phyloP scores from a whole-genome alignment of 2,329 filamentous ascomycete species.

The Colletotrichum orchidophilum region DNA sequence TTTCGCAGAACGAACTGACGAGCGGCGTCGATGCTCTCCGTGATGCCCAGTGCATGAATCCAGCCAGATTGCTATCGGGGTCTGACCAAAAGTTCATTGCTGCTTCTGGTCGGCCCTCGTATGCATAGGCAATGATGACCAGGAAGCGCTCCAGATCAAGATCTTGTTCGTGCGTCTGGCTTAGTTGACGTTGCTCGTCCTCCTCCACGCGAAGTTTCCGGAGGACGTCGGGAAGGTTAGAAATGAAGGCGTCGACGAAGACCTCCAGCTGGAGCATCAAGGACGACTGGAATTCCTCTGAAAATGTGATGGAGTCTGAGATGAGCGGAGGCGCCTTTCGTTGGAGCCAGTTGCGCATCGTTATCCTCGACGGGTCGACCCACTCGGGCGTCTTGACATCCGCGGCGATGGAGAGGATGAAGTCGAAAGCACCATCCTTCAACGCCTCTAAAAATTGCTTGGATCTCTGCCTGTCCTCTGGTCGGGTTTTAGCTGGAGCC shows the following conservation, averaged over 20 bases:
- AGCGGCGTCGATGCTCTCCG: slow-evolving; percentile 94
- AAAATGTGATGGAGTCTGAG: slow-evolving; percentile 74
- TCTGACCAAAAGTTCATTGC: slow-evolving; percentile 93
- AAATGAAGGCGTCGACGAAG: slow-evolving; percentile 92
- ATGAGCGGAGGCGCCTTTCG: slow-evolving; percentile 78
- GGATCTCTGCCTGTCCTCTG: slow-evolving; percentile 76
- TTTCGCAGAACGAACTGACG: slow-evolving; percentile 95
- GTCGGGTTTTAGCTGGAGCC: slow-evolving; percentile 37
- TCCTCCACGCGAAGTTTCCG: slow-evolving; percentile 87
- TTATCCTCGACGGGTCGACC: slow-evolving; percentile 86
- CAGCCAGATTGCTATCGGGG: slow-evolving; percentile 90
- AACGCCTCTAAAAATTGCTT: slow-evolving; percentile 80
- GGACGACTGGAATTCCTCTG: slow-evolving; percentile 74
- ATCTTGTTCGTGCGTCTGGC: slow-evolving; percentile 72
- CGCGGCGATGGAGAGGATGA: slow-evolving; percentile 84
- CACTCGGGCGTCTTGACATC: slow-evolving; percentile 84
- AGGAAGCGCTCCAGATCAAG: slow-evolving; percentile 89
- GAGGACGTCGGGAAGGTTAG: slow-evolving; percentile 92
- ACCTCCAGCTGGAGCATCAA: slow-evolving; percentile 85
- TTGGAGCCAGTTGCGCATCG: slow-evolving; percentile 84
- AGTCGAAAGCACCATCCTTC: slow-evolving; percentile 91
- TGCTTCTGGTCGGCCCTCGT: slow-evolving; percentile 84
- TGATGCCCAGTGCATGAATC: slow-evolving; percentile 97
- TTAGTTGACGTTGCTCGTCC: slow-evolving; percentile 82
- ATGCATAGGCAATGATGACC: slow-evolving; percentile 90